A percentile compares a stretch with the other conserved stretches of the same genome.
phyloP scores from a whole-genome alignment of 805 yeast species.

The Hanseniaspora jakobsenii region DNA sequence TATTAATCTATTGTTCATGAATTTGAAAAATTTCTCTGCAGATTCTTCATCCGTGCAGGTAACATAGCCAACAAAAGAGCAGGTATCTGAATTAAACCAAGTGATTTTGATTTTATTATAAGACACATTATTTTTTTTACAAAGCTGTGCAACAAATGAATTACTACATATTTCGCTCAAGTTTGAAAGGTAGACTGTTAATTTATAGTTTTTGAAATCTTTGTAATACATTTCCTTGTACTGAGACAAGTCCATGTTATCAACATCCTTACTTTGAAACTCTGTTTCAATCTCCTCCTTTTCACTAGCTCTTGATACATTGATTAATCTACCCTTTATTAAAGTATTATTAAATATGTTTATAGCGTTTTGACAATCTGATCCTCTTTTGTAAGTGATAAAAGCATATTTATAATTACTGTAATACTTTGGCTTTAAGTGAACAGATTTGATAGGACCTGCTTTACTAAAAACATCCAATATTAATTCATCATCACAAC shows the following conservation, averaged over 20 bases:
- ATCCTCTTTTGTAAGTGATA: slow-evolving; percentile 32
- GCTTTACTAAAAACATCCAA: slow-evolving; percentile 24
- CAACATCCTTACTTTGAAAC: neutral
- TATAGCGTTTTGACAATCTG: slow-evolving; percentile 31
- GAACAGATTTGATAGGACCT: slow-evolving; percentile 30
- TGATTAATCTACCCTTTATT: slow-evolving; percentile 24
- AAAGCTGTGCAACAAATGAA: slow-evolving; percentile 23
- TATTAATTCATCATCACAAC: slow-evolving; percentile 25
- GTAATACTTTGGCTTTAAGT: slow-evolving; percentile 23
- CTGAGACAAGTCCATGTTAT: neutral
- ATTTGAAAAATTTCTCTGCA: slow-evolving; percentile 20
- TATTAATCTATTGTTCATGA: slow-evolving; percentile 22
- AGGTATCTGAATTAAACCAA: slow-evolving; percentile 18
- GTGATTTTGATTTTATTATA: slow-evolving; percentile 18
- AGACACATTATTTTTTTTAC: slow-evolving; percentile 23
- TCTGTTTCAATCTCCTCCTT: neutral
- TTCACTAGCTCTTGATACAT: slow-evolving; percentile 16
- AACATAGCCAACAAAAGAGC: slow-evolving; percentile 23
- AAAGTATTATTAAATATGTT: slow-evolving; percentile 24
- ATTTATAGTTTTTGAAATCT: slow-evolving; percentile 16
- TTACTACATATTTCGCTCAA: slow-evolving; percentile 25
- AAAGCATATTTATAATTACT: slow-evolving; percentile 30
- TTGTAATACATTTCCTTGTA: slow-evolving; percentile 1
- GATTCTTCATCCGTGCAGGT: slow-evolving; percentile 20
- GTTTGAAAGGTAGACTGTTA: slow-evolving; percentile 21